A percentile compares a stretch with the other conserved stretches of the same genome.
phyloP scores from a whole-genome alignment of 495 filamentous ascomycete species.

The Evernia prunastri region DNA sequence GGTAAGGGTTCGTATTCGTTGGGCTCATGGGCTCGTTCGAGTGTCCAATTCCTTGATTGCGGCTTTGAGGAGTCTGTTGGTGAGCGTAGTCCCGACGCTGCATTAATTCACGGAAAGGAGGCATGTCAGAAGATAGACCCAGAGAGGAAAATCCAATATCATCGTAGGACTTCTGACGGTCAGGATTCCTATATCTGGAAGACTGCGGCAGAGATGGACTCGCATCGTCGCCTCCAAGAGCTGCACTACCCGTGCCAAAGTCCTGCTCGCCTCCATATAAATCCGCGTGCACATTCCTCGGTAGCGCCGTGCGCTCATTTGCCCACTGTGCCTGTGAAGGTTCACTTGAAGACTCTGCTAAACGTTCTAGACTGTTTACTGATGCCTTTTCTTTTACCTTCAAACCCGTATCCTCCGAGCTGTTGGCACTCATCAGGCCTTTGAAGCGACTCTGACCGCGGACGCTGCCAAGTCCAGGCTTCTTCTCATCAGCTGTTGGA shows the following conservation, averaged over 20 bases:
- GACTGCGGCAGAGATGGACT: slow-evolving; percentile 48
- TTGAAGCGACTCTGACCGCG: slow-evolving; percentile 79
- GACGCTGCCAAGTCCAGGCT: slow-evolving; percentile 56
- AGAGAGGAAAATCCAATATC: slow-evolving; percentile 55
- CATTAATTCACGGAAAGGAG: slow-evolving; percentile 57
- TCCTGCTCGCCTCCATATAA: slow-evolving; percentile 63
- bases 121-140: slow-evolving; percentile 72
- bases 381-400: slow-evolving; percentile 51
- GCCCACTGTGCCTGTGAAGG: slow-evolving; percentile 48
- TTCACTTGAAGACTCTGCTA: slow-evolving; percentile 42
- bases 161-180: slow-evolving; percentile 47
- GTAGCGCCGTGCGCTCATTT: slow-evolving; percentile 44
- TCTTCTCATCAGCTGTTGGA: slow-evolving; percentile 59
- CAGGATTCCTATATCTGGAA: slow-evolving; percentile 48
- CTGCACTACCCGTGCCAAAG: slow-evolving; percentile 62
- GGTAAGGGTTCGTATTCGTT: slow-evolving; percentile 95
- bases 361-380: slow-evolving; percentile 45
- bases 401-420: slow-evolving; percentile 53
- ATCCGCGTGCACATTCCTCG: slow-evolving; percentile 68
- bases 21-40: slow-evolving; percentile 69
- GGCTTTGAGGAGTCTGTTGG: slow-evolving; percentile 50
- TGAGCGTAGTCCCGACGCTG: slow-evolving; percentile 52
- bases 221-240: slow-evolving; percentile 72
- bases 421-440: slow-evolving; percentile 72
- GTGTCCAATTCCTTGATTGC: slow-evolving; percentile 43